phyloP scores from a whole-genome alignment of 2,329 filamentous ascomycete species.

The Aspergillus neoniger region DNA sequence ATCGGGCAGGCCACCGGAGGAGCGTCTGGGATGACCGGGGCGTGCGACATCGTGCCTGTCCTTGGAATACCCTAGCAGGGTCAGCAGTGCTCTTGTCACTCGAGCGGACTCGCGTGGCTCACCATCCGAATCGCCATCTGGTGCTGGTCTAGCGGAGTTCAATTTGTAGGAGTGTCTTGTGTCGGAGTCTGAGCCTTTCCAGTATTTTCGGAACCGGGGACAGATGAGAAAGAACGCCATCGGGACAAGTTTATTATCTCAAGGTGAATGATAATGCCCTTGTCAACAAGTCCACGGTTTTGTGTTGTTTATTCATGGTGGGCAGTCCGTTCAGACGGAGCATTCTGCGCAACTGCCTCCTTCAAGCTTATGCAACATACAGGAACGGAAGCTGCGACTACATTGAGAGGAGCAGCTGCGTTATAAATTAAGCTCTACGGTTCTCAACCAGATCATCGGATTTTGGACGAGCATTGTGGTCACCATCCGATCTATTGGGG shows the following conservation, averaged over 20 bases:
- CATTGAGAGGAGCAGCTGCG: not conserved
- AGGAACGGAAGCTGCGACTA: not conserved
- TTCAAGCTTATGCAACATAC: not conserved
- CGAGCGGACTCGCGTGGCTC: constrained; percentile 1
- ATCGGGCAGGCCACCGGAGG: constrained; percentile 29
- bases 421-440: not conserved
- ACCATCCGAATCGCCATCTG: constrained; percentile 16
- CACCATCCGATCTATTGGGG: not conserved
- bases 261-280: not conserved
- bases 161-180: constrained; percentile 17
- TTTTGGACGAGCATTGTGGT: not conserved
- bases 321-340: not conserved
- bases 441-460: not conserved
- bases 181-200: constrained; percentile 18
- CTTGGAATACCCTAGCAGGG: constrained; percentile 11
- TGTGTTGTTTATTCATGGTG: not conserved
- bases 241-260: not conserved
- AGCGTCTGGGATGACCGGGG: constrained; percentile 13
- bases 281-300: not conserved
- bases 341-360: not conserved
- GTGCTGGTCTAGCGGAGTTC: constrained; percentile 1
- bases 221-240: constrained; percentile 30
- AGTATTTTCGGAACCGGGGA: constrained; percentile 26
- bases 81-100: not conserved
- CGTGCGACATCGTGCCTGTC: constrained; percentile 11